Evolutionary conservation across 768 basidiomycete species (phyloP).

Genomic region (Daedalea quercina): DNA sequence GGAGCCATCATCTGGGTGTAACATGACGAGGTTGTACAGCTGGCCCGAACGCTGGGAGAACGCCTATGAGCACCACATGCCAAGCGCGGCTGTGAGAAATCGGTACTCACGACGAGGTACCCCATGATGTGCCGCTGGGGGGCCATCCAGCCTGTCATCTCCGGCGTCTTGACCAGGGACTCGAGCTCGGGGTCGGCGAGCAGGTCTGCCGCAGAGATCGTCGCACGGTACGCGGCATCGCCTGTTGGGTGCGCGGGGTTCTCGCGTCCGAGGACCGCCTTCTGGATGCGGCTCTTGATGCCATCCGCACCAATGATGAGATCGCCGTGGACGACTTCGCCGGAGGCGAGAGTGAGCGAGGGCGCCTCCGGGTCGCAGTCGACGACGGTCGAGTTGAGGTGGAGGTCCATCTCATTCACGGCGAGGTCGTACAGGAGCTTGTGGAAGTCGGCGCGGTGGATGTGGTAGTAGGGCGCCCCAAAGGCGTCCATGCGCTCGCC

Average conservation of each 20-base stretch:
- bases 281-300: conserved; percentile 43
- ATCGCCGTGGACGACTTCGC: conserved; percentile 30
- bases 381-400: conserved; percentile 26
- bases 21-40: conserved; percentile 30
- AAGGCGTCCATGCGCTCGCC: conserved; percentile 24
- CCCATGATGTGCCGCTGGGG: conserved; percentile 40
- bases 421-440: conserved; percentile 30
- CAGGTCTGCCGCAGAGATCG: conserved; percentile 38
- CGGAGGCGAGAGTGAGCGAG: conserved; percentile 26
- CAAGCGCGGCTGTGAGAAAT: neutral
- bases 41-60: conserved; percentile 24
- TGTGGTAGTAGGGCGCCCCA: conserved; percentile 35
- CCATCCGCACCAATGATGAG: conserved; percentile 34
- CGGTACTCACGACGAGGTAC: conserved; percentile 34
- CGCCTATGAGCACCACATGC: neutral
- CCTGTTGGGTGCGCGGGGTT: conserved; percentile 45
- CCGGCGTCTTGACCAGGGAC: conserved; percentile 40
- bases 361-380: conserved; percentile 25
- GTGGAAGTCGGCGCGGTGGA: conserved; percentile 38
- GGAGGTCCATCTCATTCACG: conserved; percentile 23
- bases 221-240: conserved; percentile 56
- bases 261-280: conserved; percentile 39
- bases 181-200: conserved; percentile 45
- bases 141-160: conserved; percentile 57
- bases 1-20: conserved; percentile 33